Evolutionary conservation across 2,329 filamentous ascomycete genomes (phyloP).

Genomic region (Alternaria tenuissima): DNA sequence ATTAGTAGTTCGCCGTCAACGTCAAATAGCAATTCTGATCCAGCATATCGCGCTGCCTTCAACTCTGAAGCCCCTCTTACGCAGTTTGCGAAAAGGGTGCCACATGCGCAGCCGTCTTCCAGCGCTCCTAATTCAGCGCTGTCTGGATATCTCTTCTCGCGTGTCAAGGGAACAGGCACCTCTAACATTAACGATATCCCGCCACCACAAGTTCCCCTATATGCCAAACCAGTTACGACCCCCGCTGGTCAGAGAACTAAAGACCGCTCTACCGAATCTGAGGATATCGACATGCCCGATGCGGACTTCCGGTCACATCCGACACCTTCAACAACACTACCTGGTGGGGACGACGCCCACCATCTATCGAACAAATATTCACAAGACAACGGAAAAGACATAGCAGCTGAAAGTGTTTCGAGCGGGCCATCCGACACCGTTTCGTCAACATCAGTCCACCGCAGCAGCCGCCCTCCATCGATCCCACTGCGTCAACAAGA

Average conservation of each 20-base stretch:
- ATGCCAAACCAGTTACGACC: too few relatives aligned
- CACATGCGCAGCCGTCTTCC: background rate
- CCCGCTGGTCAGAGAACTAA: background rate
- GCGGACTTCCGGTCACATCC: background rate
- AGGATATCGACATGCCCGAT: background rate
- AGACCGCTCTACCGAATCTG: too few relatives aligned
- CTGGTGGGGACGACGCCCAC: background rate
- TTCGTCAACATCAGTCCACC: background rate
- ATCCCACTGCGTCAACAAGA: constrained; percentile 2
- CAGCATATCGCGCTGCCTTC: background rate
- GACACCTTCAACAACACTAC: background rate
- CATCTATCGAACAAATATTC: background rate
- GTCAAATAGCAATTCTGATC: background rate
- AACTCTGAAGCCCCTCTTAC: background rate
- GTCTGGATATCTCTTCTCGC: background rate
- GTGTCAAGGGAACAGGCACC: background rate
- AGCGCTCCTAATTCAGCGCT: background rate
- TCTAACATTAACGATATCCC: background rate
- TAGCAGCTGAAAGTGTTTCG: too few relatives aligned
- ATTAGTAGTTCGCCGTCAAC: background rate
- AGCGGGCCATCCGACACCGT: too few relatives aligned
- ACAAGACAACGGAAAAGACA: background rate
- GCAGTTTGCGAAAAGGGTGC: background rate
- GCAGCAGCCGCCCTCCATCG: background rate
- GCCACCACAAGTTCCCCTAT: background rate